A percentile compares a stretch with the other conserved stretches of the same genome.
phyloP scores from a whole-genome alignment of 2,329 filamentous ascomycete species.

The Magnaporthiopsis incrustans region DNA sequence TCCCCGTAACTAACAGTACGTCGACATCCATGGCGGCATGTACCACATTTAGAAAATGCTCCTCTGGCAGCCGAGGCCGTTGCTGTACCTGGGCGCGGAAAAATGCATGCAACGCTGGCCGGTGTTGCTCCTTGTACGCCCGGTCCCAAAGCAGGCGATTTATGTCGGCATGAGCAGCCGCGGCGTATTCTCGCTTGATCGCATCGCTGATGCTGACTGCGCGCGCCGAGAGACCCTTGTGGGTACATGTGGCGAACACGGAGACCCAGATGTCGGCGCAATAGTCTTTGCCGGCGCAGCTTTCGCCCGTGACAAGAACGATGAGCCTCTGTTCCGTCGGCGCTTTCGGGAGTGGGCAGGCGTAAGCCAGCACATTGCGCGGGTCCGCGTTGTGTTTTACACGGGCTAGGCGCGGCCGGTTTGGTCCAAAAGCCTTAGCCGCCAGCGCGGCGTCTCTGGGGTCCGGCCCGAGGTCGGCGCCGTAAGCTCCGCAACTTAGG shows the following conservation, averaged over 20 bases:
- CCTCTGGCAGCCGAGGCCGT: slow-evolving; percentile 37
- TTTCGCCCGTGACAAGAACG: slow-evolving; percentile 48
- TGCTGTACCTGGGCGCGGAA: slow-evolving; percentile 36
- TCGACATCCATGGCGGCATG: slow-evolving; percentile 30
- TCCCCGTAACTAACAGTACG: slow-evolving; percentile 53
- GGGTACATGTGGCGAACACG: slow-evolving; percentile 20
- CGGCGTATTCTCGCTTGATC: slow-evolving; percentile 50
- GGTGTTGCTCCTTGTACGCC: slow-evolving; percentile 54
- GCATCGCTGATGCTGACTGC: slow-evolving; percentile 47
- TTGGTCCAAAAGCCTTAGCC: slow-evolving; percentile 47
- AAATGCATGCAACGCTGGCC: slow-evolving; percentile 41
- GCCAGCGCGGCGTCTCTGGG: slow-evolving; percentile 46
- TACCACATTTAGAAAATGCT: slow-evolving; percentile 43
- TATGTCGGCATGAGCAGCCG: slow-evolving; percentile 36
- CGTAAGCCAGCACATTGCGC: slow-evolving; percentile 40
- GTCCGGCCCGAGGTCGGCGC: slow-evolving; percentile 56
- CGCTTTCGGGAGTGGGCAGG: slow-evolving; percentile 42
- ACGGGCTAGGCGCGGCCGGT: slow-evolving; percentile 36
- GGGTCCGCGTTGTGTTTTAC: slow-evolving; percentile 46
- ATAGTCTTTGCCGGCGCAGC: slow-evolving; percentile 51
- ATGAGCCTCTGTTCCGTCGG: slow-evolving; percentile 36
- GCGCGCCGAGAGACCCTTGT: slow-evolving; percentile 24
- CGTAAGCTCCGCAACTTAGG: slow-evolving; percentile 43
- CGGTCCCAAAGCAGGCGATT: slow-evolving; percentile 42
- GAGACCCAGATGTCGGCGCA: slow-evolving; percentile 46